Conservation (phyloP, 208 protist species). For the Leishmania aethiopica region DNA sequence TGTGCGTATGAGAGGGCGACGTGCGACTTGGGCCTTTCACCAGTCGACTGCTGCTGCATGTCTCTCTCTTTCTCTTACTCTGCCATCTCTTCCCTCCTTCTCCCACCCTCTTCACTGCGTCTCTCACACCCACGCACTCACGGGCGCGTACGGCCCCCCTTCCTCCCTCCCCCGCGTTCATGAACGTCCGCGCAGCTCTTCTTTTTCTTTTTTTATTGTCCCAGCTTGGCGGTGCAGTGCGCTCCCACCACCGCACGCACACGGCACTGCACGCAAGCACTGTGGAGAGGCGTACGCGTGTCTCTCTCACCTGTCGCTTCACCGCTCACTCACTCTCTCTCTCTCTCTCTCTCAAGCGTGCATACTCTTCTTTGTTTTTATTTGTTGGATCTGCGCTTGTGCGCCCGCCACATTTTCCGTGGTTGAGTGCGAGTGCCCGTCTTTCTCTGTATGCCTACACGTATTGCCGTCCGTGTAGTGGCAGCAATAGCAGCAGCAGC, state of each 20-base stretch:
- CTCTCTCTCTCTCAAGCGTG: not conserved
- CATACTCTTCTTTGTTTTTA: constrained; percentile 1
- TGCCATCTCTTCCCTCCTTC: not conserved
- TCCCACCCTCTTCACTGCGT: not conserved
- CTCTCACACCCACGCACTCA: not conserved
- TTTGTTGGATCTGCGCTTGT: constrained; percentile 18
- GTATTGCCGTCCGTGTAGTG: constrained; percentile 40
- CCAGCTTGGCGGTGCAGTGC: too few relatives aligned
- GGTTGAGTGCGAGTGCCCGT: not conserved
- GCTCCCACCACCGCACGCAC: not conserved
- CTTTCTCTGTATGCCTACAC: constrained; percentile 9
- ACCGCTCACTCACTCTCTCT: not conserved
- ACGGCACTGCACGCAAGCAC: not conserved
- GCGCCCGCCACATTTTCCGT: not conserved
- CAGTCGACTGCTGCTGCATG: not conserved
- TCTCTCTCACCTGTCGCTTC: not conserved
- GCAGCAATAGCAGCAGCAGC: not conserved
- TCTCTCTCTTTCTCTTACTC: not conserved
- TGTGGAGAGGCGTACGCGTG: not conserved
- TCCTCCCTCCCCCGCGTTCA: too few relatives aligned
- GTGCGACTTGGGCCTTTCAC: not conserved
- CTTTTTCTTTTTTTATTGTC: too few relatives aligned
- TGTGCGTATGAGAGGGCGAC: not conserved
- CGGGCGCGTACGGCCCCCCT: not conserved
- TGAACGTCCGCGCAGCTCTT: too few relatives aligned